phyloP scores from a whole-genome alignment of 805 yeast genomes.

The Wickerhamiella cacticola region DNA sequence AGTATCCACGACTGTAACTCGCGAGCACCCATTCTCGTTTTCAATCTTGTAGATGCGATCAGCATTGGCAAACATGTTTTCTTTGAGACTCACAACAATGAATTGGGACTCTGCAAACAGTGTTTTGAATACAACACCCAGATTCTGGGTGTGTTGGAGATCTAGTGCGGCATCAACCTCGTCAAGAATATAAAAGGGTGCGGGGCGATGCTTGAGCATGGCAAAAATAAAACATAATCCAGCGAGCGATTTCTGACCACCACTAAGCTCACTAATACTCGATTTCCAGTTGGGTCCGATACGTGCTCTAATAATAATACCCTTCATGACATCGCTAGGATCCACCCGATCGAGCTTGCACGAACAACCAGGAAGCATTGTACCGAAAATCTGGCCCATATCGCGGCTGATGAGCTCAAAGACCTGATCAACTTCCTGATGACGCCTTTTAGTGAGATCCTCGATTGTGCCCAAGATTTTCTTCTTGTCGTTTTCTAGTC shows the following conservation, averaged over 20 bases:
- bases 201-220: conserved; percentile 85
- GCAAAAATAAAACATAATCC: conserved; percentile 90
- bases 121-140: conserved; percentile 91
- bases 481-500: conserved; percentile 77
- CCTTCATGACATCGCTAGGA: conserved; percentile 72
- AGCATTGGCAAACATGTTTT: conserved; percentile 97
- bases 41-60: conserved; percentile 77
- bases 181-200: conserved; percentile 95
- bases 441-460: conserved; percentile 73
- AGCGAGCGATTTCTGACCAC: conserved; percentile 92
- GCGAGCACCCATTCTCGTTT: not conserved
- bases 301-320: conserved; percentile 80
- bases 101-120: conserved; percentile 92
- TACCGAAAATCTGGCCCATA: conserved; percentile 82
- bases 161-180: conserved; percentile 98
- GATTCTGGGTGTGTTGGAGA: conserved; percentile 91
- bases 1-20: not conserved
- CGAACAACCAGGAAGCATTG: conserved; percentile 75
- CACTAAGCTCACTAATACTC: conserved; percentile 84
- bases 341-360: conserved; percentile 80
- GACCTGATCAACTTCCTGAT: conserved; percentile 68
- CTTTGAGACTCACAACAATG: conserved; percentile 91
- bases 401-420: conserved; percentile 80
- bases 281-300: conserved; percentile 94
- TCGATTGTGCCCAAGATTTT: conserved; percentile 81